Evolutionary conservation across 352 stramenopile genomes (phyloP), one percentile per base, ranked within the genome.

Genomic region (Phytophthora vignae): DNA sequence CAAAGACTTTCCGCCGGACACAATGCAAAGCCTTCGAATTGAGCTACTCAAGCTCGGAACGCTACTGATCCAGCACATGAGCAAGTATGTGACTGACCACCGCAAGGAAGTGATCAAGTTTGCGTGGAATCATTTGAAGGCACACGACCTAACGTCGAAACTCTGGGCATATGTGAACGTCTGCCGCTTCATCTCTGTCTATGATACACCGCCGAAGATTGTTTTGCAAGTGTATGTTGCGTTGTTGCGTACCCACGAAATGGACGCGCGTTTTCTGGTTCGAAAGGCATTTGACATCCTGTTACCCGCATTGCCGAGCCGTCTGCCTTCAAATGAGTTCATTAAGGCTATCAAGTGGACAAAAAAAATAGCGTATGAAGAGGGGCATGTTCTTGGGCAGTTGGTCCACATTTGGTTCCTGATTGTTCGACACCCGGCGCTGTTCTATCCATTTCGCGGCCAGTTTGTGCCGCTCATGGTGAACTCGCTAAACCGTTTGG

Each of bases 101-200:
- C 83, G 96, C 63, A 99, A 99, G 62, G 96, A 99, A 76, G 91
- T 99, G 52, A 97, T 99, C 58, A 99, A 99, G 79, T 99, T 99
- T 89, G 97, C 98, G 36, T 99, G 96, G 97, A 97, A 96, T 66
- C 87, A 99, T 69, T 81, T 99, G 19, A 99, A 99, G 79, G 92
- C 90, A 1, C 93, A 98, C 19, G 94, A 99, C 74, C 66, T 96
- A 38, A 96, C 85, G 12, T 98, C 94, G 8, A 99, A 99, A 77
- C 88, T 98, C 40, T 99, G 96, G 93, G 97, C 96, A 40, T 99
- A 99, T 71, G 87, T 99, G 58, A 98, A 99, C 71, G 90, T 99
- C 0, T 99, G 96, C 55, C 89, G 92, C 10, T 99, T 99, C 78
- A 98, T 99, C 49, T 92, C 92, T 15, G 90, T 96, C 2, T 99